phyloP scores from a whole-genome alignment of 176 grass and related monocot genomes.

The Lolium rigidum region DNA sequence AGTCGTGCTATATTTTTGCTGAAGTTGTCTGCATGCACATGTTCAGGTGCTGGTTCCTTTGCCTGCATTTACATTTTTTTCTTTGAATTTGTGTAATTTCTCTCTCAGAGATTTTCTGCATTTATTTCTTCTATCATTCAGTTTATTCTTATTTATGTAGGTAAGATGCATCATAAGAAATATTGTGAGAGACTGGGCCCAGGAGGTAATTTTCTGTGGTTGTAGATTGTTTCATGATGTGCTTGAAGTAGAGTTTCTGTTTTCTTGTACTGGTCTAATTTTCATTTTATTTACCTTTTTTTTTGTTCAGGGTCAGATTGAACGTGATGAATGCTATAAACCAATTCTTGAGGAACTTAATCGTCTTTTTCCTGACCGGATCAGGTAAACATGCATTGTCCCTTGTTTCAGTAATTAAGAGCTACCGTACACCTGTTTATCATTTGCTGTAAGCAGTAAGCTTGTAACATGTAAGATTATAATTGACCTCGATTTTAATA shows the following conservation, averaged over 20 bases:
- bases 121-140: constrained; percentile 24
- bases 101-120: background rate
- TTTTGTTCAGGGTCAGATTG: constrained; percentile 81
- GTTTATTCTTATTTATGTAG: constrained; percentile 55
- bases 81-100: constrained; percentile 8
- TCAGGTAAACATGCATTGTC: constrained; percentile 49
- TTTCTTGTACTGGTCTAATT: constrained; percentile 20
- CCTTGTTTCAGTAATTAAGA: constrained; percentile 30
- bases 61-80: constrained; percentile 24
- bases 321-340: constrained; percentile 94
- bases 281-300: constrained; percentile 29
- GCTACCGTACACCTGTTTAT: background rate
- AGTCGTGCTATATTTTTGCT: constrained; percentile 3
- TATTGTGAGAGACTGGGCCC: constrained; percentile 94
- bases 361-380: constrained; percentile 79
- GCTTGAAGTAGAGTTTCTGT: constrained; percentile 10
- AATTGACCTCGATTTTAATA: constrained; percentile 27
- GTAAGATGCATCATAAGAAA: constrained; percentile 98
- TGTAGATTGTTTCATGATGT: constrained; percentile 25
- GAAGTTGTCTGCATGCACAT: constrained; percentile 17
- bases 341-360: constrained; percentile 92
- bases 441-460: background rate
- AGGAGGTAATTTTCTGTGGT: constrained; percentile 68
- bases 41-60: constrained; percentile 8
- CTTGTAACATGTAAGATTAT: background rate